Conservation (phyloP, 495 filamentous ascomycete genomes). For the Xylaria scruposa region DNA sequence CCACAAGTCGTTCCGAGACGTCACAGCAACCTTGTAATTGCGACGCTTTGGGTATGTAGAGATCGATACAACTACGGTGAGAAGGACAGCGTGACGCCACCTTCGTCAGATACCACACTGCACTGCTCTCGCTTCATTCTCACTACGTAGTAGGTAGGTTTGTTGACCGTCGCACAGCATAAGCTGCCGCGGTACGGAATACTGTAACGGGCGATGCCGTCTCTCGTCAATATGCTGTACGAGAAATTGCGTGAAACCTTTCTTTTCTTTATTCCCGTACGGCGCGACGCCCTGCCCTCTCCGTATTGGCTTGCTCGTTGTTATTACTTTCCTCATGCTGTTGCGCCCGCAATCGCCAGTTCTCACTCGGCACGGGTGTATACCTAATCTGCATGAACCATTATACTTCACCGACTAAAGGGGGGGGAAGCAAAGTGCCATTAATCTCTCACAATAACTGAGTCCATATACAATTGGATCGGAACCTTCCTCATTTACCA, state of each 20-base stretch:
- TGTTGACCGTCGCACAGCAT: slow-evolving; percentile 18
- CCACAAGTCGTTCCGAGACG: slow-evolving; percentile 4
- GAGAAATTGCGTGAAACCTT: slow-evolving; percentile 9
- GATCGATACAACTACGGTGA: neutral
- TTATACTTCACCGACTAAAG: slow-evolving; percentile 2
- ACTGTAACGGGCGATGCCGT: slow-evolving; percentile 20
- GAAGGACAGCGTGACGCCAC: slow-evolving; percentile 6
- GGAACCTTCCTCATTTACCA: slow-evolving; percentile 4
- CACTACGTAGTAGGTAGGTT: neutral
- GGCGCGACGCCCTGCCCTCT: neutral
- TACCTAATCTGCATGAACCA: slow-evolving; percentile 20
- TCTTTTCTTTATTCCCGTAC: slow-evolving; percentile 6
- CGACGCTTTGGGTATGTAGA: slow-evolving; percentile 6
- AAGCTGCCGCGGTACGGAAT: slow-evolving; percentile 24
- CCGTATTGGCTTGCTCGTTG: neutral
- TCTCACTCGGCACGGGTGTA: slow-evolving; percentile 5
- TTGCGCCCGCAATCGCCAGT: neutral
- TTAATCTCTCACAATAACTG: neutral
- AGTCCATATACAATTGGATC: neutral
- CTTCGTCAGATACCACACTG: neutral
- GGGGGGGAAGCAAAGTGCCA: neutral
- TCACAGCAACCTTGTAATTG: neutral
- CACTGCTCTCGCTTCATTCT: slow-evolving; percentile 4
- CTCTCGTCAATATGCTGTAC: neutral
- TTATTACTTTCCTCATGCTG: neutral